Base-by-base conservation (phyloP, 352 stramenopile genomes). In the Saprolegnia diclina region DNA sequence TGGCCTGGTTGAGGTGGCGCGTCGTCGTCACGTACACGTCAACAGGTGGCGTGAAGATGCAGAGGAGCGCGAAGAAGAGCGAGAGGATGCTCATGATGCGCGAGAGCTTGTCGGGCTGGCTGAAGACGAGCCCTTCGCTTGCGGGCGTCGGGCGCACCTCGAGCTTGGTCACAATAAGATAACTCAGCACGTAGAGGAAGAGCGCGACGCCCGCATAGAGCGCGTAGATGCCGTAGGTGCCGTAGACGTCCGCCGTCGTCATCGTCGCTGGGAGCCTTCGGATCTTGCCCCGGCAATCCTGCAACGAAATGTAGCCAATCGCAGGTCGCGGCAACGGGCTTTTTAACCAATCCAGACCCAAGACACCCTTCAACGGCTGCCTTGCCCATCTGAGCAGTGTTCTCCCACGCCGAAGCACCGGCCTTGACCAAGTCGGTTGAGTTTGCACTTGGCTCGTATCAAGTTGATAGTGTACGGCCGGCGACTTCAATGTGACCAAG, bases 1-100 rank as follows among this genome's bases (percentile, higher is more conserved):
- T 57, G 10, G 76, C 78, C 55, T 67, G 62, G 56, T 85, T 91
- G 19, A 76, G 61, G 62, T 83, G 79, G 16, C 75, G 71, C 56
- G 92, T 90, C 50, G 91, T 82, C 38, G 92, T 73, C 44, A 94
- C 45, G 56, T 82, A 94, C 6, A 94, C 83, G 55, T 94, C 86
- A 46, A 92, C 78, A 9, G 86, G 86, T 18, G 85, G 80, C 0
- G 82, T 92, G 67, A 92, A 91, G 13, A 94, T 73, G 42, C 83
- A 91, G 29, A 92, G 65, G 5, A 94, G 65, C 61, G 86, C 76
- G 40, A 90, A 55, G 56, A 89, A 91, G 4, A 94, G 78, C 56
- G 83, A 79, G 26, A 80, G 26, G 40, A 91, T 80, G 69, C 82
- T 90, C n/a, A 89, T 79, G 59, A 68, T 21, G 14, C 62, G 62